Evolutionary conservation across 768 basidiomycete species (phyloP).

Genomic region (Pilatotrama ljubarskyi): DNA sequence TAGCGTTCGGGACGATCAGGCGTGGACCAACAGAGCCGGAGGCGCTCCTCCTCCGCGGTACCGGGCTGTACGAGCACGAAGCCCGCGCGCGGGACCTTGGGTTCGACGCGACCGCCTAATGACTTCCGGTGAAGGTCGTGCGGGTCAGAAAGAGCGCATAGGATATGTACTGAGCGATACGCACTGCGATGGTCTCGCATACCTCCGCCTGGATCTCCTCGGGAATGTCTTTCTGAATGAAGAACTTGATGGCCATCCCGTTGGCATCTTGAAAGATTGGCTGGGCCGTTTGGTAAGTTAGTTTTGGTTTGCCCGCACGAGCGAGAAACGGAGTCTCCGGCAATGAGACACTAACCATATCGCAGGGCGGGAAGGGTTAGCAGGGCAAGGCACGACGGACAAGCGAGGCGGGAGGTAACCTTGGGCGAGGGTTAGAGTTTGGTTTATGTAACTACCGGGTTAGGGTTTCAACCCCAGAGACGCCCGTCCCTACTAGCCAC

Average conservation of each 20-base stretch:
- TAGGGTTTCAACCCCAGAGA: slow-evolving; percentile 23
- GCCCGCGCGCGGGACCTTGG: slow-evolving; percentile 76
- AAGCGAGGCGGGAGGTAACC: slow-evolving; percentile 20
- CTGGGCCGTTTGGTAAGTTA: slow-evolving; percentile 35
- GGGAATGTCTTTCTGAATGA: slow-evolving; percentile 77
- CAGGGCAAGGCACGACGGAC: not conserved
- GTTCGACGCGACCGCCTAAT: slow-evolving; percentile 74
- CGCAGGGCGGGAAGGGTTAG: not conserved
- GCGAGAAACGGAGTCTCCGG: not conserved
- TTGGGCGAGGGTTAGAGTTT: slow-evolving; percentile 29
- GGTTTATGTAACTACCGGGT: slow-evolving; percentile 15
- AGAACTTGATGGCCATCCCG: slow-evolving; percentile 76
- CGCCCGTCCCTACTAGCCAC: not conserved
- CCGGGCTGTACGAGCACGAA: slow-evolving; percentile 71
- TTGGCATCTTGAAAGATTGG: slow-evolving; percentile 72
- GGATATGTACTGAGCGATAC: slow-evolving; percentile 17
- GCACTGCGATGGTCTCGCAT: slow-evolving; percentile 71
- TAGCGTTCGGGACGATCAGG: slow-evolving; percentile 70
- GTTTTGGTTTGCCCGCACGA: not conserved
- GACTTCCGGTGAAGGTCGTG: slow-evolving; percentile 40
- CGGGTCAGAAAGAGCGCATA: not conserved
- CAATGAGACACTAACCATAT: slow-evolving; percentile 17
- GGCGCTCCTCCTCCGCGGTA: slow-evolving; percentile 71
- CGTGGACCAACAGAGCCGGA: slow-evolving; percentile 71
- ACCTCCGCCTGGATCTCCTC: slow-evolving; percentile 69